Evolutionary conservation across 257 asterid genomes (phyloP).

Genomic region (Leonotis leonurus): DNA sequence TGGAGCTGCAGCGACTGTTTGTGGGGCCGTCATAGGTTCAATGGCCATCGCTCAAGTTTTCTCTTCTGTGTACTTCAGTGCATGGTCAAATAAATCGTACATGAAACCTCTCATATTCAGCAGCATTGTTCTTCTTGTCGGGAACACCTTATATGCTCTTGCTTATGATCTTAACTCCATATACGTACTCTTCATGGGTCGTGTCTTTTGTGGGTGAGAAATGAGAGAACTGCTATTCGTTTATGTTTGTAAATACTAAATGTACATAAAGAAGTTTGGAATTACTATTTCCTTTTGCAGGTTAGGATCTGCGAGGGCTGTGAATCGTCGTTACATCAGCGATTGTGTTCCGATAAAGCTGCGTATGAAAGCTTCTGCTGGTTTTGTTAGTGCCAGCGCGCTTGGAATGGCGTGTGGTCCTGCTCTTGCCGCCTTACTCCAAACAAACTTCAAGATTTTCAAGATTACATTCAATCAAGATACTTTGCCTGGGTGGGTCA

Average conservation of each 20-base stretch:
- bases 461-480: slow-evolving; percentile 47
- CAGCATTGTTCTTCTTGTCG: slow-evolving; percentile 52
- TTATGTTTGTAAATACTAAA: not conserved
- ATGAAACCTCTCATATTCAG: slow-evolving; percentile 59
- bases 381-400: slow-evolving; percentile 65
- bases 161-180: slow-evolving; percentile 58
- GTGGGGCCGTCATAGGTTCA: slow-evolving; percentile 62
- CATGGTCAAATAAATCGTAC: slow-evolving; percentile 68
- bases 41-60: slow-evolving; percentile 75
- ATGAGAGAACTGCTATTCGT: not conserved
- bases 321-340: slow-evolving; percentile 59
- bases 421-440: slow-evolving; percentile 48
- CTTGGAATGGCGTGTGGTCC: slow-evolving; percentile 82
- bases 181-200: slow-evolving; percentile 47
- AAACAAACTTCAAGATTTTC: slow-evolving; percentile 33
- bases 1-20: slow-evolving; percentile 76
- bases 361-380: slow-evolving; percentile 68
- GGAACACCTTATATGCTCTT: slow-evolving; percentile 51
- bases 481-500: slow-evolving; percentile 65
- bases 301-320: slow-evolving; percentile 68
- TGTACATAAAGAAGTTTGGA: not conserved
- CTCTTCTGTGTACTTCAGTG: slow-evolving; percentile 67
- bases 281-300: slow-evolving; percentile 21
- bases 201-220: slow-evolving; percentile 58
- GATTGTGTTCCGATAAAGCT: slow-evolving; percentile 54